A percentile compares a stretch with the other conserved stretches of the same genome.
Evolutionary conservation across 257 asterid genomes (phyloP).

Genomic region (Salvia miltiorrhiza): DNA sequence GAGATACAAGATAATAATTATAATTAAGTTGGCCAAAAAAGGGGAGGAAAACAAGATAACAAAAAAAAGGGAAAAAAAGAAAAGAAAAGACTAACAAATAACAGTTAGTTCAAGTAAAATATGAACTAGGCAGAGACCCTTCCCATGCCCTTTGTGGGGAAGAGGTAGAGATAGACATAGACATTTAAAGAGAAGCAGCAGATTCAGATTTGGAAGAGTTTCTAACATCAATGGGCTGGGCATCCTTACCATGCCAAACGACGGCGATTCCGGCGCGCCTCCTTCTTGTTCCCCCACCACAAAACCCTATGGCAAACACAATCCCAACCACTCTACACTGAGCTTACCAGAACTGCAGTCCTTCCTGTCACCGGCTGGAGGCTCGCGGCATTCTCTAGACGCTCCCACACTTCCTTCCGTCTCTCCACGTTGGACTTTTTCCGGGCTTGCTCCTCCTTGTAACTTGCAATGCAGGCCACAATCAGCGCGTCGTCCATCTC

Average conservation of each 20-base stretch:
- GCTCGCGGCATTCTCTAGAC: conserved; percentile 54
- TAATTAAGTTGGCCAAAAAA: conserved; percentile 3
- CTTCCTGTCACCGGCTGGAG: conserved; percentile 60
- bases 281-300: conserved; percentile 13
- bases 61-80: not conserved
- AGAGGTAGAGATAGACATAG: conserved; percentile 10
- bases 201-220: not conserved
- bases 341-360: conserved; percentile 66
- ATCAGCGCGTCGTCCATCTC: conserved; percentile 73
- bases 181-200: conserved; percentile 19
- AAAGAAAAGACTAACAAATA: not conserved
- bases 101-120: conserved; percentile 9
- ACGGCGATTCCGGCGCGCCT: not conserved
- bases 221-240: conserved; percentile 20
- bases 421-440: conserved; percentile 32
- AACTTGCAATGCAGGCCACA: conserved; percentile 51
- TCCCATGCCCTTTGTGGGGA: conserved; percentile 33
- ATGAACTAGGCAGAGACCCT: conserved; percentile 19
- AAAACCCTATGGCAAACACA: not conserved
- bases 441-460: conserved; percentile 48
- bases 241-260: conserved; percentile 9
- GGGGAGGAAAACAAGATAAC: not conserved
- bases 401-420: conserved; percentile 62
- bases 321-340: conserved; percentile 11
- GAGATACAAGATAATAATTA: conserved; percentile 19